Conservation (phyloP, 495 filamentous ascomycete species). For the Hyaloscypha variabilis region DNA sequence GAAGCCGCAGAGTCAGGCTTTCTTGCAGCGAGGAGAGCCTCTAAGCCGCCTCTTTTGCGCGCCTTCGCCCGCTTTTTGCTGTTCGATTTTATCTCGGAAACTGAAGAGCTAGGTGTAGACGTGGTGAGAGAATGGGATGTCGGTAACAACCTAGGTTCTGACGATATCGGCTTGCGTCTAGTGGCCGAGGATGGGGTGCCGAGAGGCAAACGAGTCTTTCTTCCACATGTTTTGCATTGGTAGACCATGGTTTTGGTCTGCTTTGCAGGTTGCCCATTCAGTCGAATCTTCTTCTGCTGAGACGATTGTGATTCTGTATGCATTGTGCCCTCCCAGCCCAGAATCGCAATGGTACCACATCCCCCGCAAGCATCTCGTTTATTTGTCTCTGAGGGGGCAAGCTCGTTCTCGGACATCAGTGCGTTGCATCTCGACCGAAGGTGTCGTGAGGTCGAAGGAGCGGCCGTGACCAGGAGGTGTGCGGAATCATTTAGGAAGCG, state of each 20-base stretch:
- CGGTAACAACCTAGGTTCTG: background rate
- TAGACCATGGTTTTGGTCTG: slow-evolving; percentile 32
- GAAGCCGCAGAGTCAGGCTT: slow-evolving; percentile 36
- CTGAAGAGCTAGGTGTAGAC: background rate
- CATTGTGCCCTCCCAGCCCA: slow-evolving; percentile 40
- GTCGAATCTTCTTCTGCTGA: slow-evolving; percentile 7
- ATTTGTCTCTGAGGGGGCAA: slow-evolving; percentile 44
- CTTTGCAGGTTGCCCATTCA: background rate
- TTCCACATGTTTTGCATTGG: slow-evolving; percentile 46
- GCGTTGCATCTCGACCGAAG: slow-evolving; percentile 47
- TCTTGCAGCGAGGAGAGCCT: slow-evolving; percentile 47
- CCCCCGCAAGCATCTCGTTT: slow-evolving; percentile 49
- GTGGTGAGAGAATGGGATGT: background rate
- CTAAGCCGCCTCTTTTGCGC: slow-evolving; percentile 52
- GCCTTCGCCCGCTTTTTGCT: slow-evolving; percentile 57
- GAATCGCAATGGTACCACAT: slow-evolving; percentile 55
- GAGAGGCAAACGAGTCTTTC: slow-evolving; percentile 41
- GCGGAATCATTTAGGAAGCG: slow-evolving; percentile 49
- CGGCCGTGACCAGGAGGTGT: slow-evolving; percentile 46
- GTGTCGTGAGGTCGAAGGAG: slow-evolving; percentile 52
- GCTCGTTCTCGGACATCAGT: slow-evolving; percentile 44
- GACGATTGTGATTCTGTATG: slow-evolving; percentile 34
- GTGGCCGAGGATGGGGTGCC: slow-evolving; percentile 31
- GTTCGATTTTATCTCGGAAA: slow-evolving; percentile 43
- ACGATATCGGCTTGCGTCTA: slow-evolving; percentile 9